Evolutionary conservation across 345 rosid genomes (phyloP).

Genomic region (Firmiana major): DNA sequence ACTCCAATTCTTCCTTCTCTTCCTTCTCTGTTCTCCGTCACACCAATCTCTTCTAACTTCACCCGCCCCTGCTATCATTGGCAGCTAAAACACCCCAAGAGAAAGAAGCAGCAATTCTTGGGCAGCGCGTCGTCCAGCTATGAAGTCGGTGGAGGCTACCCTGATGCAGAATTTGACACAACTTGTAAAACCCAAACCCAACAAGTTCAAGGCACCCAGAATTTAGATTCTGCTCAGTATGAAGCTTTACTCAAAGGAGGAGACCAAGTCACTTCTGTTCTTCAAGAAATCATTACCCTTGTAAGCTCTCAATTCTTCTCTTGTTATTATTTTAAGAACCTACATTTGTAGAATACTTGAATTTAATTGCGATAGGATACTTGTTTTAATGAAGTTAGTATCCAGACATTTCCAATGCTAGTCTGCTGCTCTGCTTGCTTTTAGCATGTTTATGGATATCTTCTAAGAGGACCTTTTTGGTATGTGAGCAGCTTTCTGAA

Average conservation of each 20-base stretch:
- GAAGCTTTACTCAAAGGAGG: constrained; percentile 66
- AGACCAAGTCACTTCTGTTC: constrained; percentile 88
- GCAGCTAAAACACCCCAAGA: constrained; percentile 22
- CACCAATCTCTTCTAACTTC: background rate
- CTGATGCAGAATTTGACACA: constrained; percentile 43
- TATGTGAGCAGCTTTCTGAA: background rate
- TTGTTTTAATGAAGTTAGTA: background rate
- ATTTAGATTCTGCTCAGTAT: constrained; percentile 37
- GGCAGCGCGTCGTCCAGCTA: constrained; percentile 35
- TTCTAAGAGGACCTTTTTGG: background rate
- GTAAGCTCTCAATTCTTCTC: constrained; percentile 29
- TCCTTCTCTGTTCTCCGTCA: constrained; percentile 17
- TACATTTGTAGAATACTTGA: background rate
- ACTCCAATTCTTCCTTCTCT: constrained; percentile 1
- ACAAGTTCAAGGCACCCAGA: constrained; percentile 23
- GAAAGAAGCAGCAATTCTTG: constrained; percentile 23
- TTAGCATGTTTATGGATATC: background rate
- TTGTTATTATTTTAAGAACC: constrained; percentile 28
- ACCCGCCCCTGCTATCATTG: constrained; percentile 2
- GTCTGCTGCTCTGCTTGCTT: background rate
- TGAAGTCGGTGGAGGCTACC: constrained; percentile 68
- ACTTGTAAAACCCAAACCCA: constrained; percentile 19
- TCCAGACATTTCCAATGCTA: background rate
- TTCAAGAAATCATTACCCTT: constrained; percentile 82
- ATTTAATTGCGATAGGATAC: background rate